Conservation (phyloP, 176 grass and related monocot genomes). For the Musa schizocarpa region DNA sequence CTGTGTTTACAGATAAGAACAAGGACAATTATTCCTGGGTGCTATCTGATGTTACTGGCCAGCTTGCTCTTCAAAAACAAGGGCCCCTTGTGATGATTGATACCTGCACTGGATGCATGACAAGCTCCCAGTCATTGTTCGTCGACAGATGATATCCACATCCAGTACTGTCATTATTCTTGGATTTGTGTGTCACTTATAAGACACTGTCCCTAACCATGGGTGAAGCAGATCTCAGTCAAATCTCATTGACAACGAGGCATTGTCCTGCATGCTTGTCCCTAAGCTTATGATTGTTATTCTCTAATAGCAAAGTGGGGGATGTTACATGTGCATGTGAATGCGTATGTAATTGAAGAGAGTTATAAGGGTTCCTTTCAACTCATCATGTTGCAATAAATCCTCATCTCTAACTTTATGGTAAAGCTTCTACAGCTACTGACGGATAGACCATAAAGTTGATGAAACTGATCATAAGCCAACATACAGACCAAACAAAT, state of each 20-base stretch:
- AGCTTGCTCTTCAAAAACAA: background rate
- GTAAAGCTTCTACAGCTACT: background rate
- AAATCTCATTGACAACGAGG: background rate
- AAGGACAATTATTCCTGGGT: background rate
- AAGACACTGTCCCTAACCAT: background rate
- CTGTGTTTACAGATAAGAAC: background rate
- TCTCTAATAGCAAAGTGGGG: background rate
- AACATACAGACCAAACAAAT: too few species aligned
- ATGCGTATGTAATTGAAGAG: background rate
- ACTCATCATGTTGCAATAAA: too few species aligned
- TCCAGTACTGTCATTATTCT: too few species aligned
- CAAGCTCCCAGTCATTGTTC: background rate
- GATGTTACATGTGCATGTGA: background rate
- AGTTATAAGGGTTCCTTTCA: background rate
- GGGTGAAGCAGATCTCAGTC: background rate
- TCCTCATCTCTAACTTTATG: background rate
- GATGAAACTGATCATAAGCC: background rate
- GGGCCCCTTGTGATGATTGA: background rate
- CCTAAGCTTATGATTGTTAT: background rate
- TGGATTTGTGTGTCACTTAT: background rate
- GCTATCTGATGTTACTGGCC: background rate
- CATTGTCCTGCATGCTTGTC: background rate
- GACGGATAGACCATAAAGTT: background rate
- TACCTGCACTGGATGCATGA: background rate
- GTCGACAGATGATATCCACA: background rate